Base-by-base conservation (phyloP, 2,329 filamentous ascomycete species). In the Cercospora beticola region DNA sequence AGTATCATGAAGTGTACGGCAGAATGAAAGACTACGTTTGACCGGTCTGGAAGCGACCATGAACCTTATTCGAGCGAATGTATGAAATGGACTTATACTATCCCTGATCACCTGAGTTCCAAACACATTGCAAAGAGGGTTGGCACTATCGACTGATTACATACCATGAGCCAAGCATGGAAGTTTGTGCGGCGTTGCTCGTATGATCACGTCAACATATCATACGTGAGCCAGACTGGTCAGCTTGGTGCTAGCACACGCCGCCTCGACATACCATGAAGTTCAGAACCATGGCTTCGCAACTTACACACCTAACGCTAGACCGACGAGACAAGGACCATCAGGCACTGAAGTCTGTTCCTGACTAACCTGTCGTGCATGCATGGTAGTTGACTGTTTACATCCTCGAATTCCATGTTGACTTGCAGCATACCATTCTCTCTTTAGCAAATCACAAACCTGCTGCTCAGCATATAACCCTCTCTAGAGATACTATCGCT, bases 1-100 rank as follows among this genome's bases (percentile, higher is more conserved):
- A 65, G 57, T 57, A 49, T 30, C 31, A 64, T 23, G 62, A 59
- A 61, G 36, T 43, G 31, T 23, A 56, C 33, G 26, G 33, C 40
- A 62, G 58, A 46, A 56, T 61, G 57, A 61, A 23, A 54, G 16
- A 26, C 12, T 56, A 56, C 23, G 49, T 56, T 54, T 28, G 23
- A 30, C 49, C 49, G 49, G 23, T 16, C 49, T 56, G 26, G 14
- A 5, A 56, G 49, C 49, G 49, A 56, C 49, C 49, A 56, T 56
- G 49, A 56, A 56, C 49, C 49, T 56, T 56, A 56, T 56, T 28
- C 49, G 23, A 28, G 49, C 23, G 12, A 56, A 56, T 56, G 23
- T 56, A 28, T 56, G 10, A 56, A 56, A 16, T 14, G 14, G 14
- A 56, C 49, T 14, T 6, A 56, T 56, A 3, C n/a, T 56, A 56